Percentiles rank a stretch among this genome's conserved stretches.
These are phyloP conservation scores for Neolecta irregularis DNA, from an alignment of 1,139 yeast species.

Conservation along the genomic window DNA sequence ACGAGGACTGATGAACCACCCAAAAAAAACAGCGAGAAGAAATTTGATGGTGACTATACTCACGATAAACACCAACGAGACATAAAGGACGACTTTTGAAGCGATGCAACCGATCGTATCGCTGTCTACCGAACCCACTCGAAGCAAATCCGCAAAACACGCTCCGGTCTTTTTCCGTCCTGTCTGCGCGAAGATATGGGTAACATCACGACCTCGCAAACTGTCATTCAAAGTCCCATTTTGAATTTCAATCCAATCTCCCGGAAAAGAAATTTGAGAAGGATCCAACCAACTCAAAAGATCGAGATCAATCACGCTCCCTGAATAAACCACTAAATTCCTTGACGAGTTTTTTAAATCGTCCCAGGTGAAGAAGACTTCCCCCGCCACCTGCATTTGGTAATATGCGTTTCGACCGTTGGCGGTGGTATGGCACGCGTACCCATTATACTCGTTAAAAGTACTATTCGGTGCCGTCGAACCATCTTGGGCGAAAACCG, in stretches of 20 bases:
- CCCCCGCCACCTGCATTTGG: constrained; percentile 45
- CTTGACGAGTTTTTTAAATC: constrained; percentile 57
- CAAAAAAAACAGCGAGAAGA: constrained; percentile 71
- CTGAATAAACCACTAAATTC: constrained; percentile 73
- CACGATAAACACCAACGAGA: constrained; percentile 70
- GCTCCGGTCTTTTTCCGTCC: constrained; percentile 56
- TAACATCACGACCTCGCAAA: constrained; percentile 64
- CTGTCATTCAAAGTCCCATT: constrained; percentile 12
- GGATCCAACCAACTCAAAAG: constrained; percentile 57
- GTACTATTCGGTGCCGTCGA: constrained; percentile 49
- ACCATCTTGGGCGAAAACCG: constrained; percentile 53
- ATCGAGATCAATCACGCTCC: constrained; percentile 69
- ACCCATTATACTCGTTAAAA: constrained; percentile 51
- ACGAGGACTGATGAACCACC: constrained; percentile 50
- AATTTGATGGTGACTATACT: constrained; percentile 66
- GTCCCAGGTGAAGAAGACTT: constrained; percentile 82
- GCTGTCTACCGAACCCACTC: constrained; percentile 79
- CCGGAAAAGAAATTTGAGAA: constrained; percentile 59
- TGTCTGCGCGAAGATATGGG: constrained; percentile 56
- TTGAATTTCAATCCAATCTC: constrained; percentile 46
- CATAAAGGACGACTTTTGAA: constrained; percentile 61
- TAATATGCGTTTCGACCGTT: constrained; percentile 57
- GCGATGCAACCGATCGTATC: constrained; percentile 95
- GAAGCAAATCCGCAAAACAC: constrained; percentile 74
- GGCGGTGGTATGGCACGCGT: constrained; percentile 77